Base-by-base conservation (phyloP, 768 basidiomycete species). In the Mycena rebaudengoi region DNA sequence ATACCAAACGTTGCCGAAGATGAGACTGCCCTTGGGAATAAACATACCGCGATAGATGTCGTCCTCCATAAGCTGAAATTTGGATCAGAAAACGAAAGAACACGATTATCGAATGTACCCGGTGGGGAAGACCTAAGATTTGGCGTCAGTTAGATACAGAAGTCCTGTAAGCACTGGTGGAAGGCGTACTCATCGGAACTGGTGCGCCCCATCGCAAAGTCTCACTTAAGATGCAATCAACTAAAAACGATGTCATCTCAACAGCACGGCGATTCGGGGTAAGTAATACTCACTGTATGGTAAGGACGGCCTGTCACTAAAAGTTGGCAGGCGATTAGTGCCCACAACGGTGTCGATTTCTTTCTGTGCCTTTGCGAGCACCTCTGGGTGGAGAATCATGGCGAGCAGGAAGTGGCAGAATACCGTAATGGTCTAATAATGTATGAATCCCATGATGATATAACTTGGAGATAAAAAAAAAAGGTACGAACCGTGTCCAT, bases 341-440 rank as follows among this genome's bases (percentile, higher is more conserved):
- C 87, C 88, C 35, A 88, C 77, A 16, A 90, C 85, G 2, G 68
- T 55, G 69, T 93, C 91, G 18, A 93, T 82, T 66, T 93, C 91
- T 20, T 79, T 76, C 69, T 91, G 89, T 0, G 88, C 91, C 57
- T 83, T 85, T 30, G 66, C 79, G 45, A 87, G 82, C 1, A 80
- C 83, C 35, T 84, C 83, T 0, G 91, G 90, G 67, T 91, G 73
- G 7, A 79, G 74, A 53, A 90, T 78, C 86, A 92, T 89, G 6
- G 88, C 88, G 51, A 92, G 82, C 23, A 93, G 71, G 74, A 92
- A 89, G 41, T 88, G 85, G 29, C 79, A 78, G 33, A 88, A 75
- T 18, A 83, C 72, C 3, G 88, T 85, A 49, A 89, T 78, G 1
- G 83, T 90, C 88, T 85, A 64, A 46, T 21, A 20, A 35, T 68